These are phyloP conservation scores for Udeniomyces megalosporus DNA, from an alignment of 768 basidiomycete species.

Conservation along the genomic window DNA sequence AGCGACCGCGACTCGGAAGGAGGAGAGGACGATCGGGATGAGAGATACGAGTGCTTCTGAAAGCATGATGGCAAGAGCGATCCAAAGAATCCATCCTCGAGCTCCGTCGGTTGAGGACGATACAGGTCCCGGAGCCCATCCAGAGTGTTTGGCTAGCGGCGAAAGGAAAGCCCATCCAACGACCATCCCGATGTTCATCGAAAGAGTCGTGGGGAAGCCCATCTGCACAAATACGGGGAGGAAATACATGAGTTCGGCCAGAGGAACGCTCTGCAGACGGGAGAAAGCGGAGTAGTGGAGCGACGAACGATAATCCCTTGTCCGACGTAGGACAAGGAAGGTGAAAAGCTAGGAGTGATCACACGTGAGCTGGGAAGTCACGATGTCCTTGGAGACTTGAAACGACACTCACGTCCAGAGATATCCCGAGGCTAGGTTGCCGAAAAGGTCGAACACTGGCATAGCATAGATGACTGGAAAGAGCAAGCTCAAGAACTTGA, in stretches of 20 bases:
- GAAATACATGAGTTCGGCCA: slow-evolving; percentile 1
- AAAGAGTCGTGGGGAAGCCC: slow-evolving; percentile 85
- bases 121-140: slow-evolving; percentile 90
- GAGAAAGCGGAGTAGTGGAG: too few relatives aligned
- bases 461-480: slow-evolving; percentile 77
- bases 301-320: slow-evolving; percentile 41
- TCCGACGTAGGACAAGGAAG: slow-evolving; percentile 78
- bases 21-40: slow-evolving; percentile 48
- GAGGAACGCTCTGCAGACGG: too few relatives aligned
- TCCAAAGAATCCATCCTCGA: slow-evolving; percentile 90
- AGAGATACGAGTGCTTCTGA: slow-evolving; percentile 78
- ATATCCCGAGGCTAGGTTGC: slow-evolving; percentile 68
- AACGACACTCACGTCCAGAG: slow-evolving; percentile 46
- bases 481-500: slow-evolving; percentile 67
- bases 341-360: slow-evolving; percentile 43
- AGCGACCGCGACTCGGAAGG: slow-evolving; percentile 21
- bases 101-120: slow-evolving; percentile 72
- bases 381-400: background rate
- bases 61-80: slow-evolving; percentile 76
- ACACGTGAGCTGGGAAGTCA: background rate
- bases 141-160: slow-evolving; percentile 58
- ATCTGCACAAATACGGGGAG: slow-evolving; percentile 42
- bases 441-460: slow-evolving; percentile 40
- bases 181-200: slow-evolving; percentile 94
- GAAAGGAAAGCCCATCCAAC: slow-evolving; percentile 90